Evolutionary conservation across 495 filamentous ascomycete genomes (phyloP), one percentile per base, ranked within the genome.

Genomic region (Hamigera avellanea): DNA sequence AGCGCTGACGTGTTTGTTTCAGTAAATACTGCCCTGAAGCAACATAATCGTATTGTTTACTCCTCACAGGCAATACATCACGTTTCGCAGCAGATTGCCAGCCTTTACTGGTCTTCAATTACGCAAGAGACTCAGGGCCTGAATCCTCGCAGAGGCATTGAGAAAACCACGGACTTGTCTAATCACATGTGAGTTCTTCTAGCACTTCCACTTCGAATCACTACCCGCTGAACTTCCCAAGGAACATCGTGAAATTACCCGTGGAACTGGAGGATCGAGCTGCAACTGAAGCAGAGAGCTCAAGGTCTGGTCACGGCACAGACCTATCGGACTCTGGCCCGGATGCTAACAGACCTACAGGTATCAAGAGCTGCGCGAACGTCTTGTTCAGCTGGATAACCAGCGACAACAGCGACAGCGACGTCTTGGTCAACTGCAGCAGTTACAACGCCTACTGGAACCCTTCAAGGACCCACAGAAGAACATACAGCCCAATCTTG

Each of bases 41-140:
- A 81, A 41, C 86, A 93, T 54, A 70, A 72, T 41, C 77, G 75
- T 19, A 64, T 78, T 23, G 78, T 76, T 12, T 88, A 89, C 58
- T 73, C 78, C 9, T 73, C 79, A 0, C 82, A 88, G 45, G 76
- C 81, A 0, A 74, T 78, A 38, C 73, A 83, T 25, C 81, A 87
- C 59, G 72, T 93, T 27, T 85, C 83, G 15, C 80, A 86, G 56
- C 84, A 93, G 64, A 78, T 93, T 29, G 76, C 87, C 46, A 61
- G 58, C 35, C 56, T 88, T 35, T 91, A 89, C 49, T 77, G 76
- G 70, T 45, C 58, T 16, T 48, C 62, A 0, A 62, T 65, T 19
- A 67, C 41, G 8, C 53, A 60, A 49, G 68, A 70, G 26, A 59
- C 54, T 1, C 65, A 68, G 17, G 61, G 57, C 42, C 48, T 56